A percentile compares a stretch with the other conserved stretches of the same genome.
These are phyloP conservation scores for Thermomyces lanuginosus DNA, from an alignment of 2,329 filamentous ascomycete species.

Conservation along the genomic window DNA sequence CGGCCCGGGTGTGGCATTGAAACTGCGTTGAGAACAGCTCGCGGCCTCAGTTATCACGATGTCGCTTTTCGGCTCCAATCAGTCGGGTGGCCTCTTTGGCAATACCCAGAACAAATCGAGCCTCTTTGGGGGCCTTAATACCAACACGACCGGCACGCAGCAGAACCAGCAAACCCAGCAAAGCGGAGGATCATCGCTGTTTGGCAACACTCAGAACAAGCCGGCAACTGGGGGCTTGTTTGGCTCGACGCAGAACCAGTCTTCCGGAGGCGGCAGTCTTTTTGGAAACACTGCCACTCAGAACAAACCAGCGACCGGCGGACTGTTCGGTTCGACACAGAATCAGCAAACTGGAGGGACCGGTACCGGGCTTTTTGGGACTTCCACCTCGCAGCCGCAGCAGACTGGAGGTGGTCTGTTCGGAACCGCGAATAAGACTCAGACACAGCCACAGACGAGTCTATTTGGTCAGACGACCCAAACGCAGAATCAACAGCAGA, in stretches of 20 bases:
- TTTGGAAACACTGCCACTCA: constrained; percentile 18
- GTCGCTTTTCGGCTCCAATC: constrained; percentile 24
- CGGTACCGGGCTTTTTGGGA: constrained; percentile 19
- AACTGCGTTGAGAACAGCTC: constrained; percentile 1
- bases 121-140: constrained; percentile 21
- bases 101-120: constrained; percentile 18
- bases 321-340: constrained; percentile 7
- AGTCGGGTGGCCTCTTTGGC: constrained; percentile 16
- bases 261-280: constrained; percentile 15
- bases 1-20: too few relatives aligned
- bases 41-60: constrained; percentile 10
- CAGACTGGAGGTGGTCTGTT: constrained; percentile 12
- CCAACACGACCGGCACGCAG: constrained; percentile 10
- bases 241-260: constrained; percentile 13
- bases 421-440: constrained; percentile 8
- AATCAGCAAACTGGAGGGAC: constrained; percentile 14
- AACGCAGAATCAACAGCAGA: constrained; percentile 4
- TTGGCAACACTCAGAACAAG: constrained; percentile 13
- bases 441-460: constrained; percentile 7
- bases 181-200: constrained; percentile 17
- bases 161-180: constrained; percentile 16
- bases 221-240: constrained; percentile 7
- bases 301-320: constrained; percentile 7
- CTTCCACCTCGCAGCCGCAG: constrained; percentile 22
- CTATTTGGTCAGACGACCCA: constrained; percentile 10